phyloP scores from a whole-genome alignment of 805 yeast genomes.

The Blastobotrys americana region DNA sequence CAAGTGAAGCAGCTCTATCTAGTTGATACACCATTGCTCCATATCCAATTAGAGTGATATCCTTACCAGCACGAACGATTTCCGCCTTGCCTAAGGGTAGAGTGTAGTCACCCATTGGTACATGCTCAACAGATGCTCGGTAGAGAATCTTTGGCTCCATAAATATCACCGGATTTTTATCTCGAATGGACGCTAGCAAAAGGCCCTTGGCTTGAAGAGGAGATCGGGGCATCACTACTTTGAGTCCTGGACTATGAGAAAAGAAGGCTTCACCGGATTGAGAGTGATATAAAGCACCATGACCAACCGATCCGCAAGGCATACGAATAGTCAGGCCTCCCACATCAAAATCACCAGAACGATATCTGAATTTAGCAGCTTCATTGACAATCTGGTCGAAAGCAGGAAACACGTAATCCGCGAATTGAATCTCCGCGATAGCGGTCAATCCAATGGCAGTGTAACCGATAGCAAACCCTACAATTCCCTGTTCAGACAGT shows the following conservation, averaged over 20 bases:
- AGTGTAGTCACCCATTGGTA: constrained; percentile 68
- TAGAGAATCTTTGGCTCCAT: constrained; percentile 86
- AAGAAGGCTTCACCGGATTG: constrained; percentile 93
- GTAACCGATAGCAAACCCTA: constrained; percentile 82
- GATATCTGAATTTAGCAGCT: constrained; percentile 90
- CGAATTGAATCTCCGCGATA: constrained; percentile 89
- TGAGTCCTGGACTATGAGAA: constrained; percentile 88
- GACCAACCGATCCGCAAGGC: constrained; percentile 96
- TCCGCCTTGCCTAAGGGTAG: constrained; percentile 87
- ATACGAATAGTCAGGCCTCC: constrained; percentile 93
- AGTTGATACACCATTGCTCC: constrained; percentile 75
- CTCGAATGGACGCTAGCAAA: constrained; percentile 83
- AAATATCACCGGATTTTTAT: constrained; percentile 90
- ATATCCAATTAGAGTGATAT: constrained; percentile 75
- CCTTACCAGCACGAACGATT: constrained; percentile 74
- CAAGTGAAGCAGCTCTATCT: constrained; percentile 71
- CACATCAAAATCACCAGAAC: constrained; percentile 86
- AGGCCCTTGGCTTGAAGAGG: constrained; percentile 90
- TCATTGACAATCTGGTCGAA: constrained; percentile 93
- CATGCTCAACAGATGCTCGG: constrained; percentile 82
- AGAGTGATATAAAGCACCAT: constrained; percentile 95
- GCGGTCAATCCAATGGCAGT: constrained; percentile 87
- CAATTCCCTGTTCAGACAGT: constrained; percentile 90
- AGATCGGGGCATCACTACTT: constrained; percentile 82
- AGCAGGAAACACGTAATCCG: constrained; percentile 95